These are phyloP conservation scores for Penicillium occitanis DNA, from an alignment of 2,329 filamentous ascomycete genomes.

Conservation along the genomic window DNA sequence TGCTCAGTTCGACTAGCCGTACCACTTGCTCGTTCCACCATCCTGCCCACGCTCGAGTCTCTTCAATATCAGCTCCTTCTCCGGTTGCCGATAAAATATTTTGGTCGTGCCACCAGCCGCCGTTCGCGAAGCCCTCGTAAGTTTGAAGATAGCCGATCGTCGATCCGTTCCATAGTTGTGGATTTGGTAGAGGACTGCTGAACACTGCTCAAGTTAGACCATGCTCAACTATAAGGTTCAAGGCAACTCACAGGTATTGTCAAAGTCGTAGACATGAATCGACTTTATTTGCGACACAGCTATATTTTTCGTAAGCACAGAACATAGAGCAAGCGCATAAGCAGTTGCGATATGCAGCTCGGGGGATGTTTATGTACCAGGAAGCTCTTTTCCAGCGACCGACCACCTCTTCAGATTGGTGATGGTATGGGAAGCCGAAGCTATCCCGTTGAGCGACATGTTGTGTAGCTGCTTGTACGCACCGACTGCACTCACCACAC, in stretches of 20 bases:
- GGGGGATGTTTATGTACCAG: conserved; percentile 48
- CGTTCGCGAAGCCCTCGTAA: conserved; percentile 73
- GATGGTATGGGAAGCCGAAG: conserved; percentile 53
- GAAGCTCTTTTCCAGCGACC: conserved; percentile 69
- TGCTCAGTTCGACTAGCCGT: conserved; percentile 75
- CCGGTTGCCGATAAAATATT: conserved; percentile 84
- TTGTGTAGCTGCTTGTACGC: conserved; percentile 16
- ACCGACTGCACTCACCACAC: conserved; percentile 33
- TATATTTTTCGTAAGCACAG: conserved; percentile 27
- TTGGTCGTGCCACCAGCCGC: conserved; percentile 96
- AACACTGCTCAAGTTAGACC: conserved; percentile 62
- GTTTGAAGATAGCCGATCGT: conserved; percentile 76
- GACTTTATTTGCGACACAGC: conserved; percentile 68
- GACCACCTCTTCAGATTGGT: conserved; percentile 85
- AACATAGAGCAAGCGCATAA: conserved; percentile 24
- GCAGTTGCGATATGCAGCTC: neutral
- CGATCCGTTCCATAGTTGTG: conserved; percentile 76
- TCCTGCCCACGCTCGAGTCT: conserved; percentile 78
- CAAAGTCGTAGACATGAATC: conserved; percentile 95
- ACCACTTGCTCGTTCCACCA: conserved; percentile 96
- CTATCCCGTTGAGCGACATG: conserved; percentile 33
- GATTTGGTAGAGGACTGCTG: conserved; percentile 84
- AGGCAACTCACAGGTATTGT: conserved; percentile 72
- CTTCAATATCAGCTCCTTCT: conserved; percentile 76
- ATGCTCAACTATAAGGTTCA: neutral